Conservation (phyloP, 2,329 filamentous ascomycete species). For the Paracoccidioides lutzii region DNA sequence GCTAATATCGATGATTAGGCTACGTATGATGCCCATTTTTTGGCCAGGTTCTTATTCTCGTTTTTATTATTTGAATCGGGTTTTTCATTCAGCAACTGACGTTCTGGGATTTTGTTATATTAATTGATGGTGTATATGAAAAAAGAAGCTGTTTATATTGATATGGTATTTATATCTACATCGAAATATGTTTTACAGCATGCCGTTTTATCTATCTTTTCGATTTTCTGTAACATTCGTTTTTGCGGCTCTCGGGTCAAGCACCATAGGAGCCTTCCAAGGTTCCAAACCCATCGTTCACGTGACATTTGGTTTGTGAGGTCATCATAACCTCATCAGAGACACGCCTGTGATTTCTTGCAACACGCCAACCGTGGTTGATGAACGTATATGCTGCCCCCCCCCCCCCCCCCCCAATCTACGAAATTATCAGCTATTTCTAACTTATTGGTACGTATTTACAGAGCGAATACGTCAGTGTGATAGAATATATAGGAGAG, state of each 20-base stretch:
- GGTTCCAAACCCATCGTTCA: not conserved
- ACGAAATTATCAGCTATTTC: no score
- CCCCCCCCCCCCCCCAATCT: no score
- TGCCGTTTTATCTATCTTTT: not conserved
- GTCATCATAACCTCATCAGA: not conserved
- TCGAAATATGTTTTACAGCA: not conserved
- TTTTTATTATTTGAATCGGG: conserved; percentile 1
- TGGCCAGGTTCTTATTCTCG: not conserved
- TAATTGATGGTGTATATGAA: not conserved
- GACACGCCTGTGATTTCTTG: not conserved
- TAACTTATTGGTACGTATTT: no score
- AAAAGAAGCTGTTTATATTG: not conserved
- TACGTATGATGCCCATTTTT: conserved; percentile 2
- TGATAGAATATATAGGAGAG: no score
- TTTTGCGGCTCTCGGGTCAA: no score
- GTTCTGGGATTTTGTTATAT: not conserved
- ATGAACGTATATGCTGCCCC: no score
- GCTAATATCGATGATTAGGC: conserved; percentile 3
- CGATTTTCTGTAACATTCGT: not conserved
- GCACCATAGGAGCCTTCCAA: no score
- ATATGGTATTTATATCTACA: not conserved
- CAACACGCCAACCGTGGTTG: no score
- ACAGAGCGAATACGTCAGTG: no score
- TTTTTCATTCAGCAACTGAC: not conserved
- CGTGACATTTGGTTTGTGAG: not conserved